phyloP scores from a whole-genome alignment of 768 basidiomycete species.

The Pleurotus cornucopiae region DNA sequence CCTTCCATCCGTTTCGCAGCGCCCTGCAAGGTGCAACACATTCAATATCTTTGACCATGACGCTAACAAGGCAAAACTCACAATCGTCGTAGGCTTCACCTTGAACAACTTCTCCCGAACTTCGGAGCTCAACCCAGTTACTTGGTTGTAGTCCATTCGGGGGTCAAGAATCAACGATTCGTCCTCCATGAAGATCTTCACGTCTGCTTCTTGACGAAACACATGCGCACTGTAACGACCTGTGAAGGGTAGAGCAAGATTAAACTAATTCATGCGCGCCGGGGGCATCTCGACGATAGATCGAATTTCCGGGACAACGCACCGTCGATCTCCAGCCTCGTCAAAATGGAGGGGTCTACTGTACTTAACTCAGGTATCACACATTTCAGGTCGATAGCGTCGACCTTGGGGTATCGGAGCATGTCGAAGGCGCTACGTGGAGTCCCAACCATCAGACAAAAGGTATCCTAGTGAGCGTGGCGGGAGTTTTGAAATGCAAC shows the following conservation, averaged over 20 bases:
- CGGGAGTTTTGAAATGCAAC: not conserved
- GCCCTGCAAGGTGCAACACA: constrained; percentile 44
- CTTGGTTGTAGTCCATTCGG: constrained; percentile 59
- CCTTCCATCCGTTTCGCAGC: constrained; percentile 92
- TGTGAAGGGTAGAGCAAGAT: constrained; percentile 19
- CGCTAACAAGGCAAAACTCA: constrained; percentile 32
- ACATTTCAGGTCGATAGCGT: constrained; percentile 32
- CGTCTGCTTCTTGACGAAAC: constrained; percentile 68
- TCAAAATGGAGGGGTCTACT: constrained; percentile 47
- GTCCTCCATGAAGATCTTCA: constrained; percentile 70
- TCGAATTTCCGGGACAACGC: constrained; percentile 5
- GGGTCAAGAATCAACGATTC: constrained; percentile 69
- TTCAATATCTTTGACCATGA: not conserved
- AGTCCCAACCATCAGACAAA: not conserved
- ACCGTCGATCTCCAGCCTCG: constrained; percentile 74
- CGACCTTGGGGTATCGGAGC: constrained; percentile 55
- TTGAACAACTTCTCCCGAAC: constrained; percentile 59
- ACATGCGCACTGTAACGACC: constrained; percentile 63
- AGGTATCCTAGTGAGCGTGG: not conserved
- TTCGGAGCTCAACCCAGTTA: constrained; percentile 74
- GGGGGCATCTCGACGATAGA: too few relatives aligned
- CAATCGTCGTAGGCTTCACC: constrained; percentile 65
- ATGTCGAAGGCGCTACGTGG: constrained; percentile 67
- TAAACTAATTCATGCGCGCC: not conserved
- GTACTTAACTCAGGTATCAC: constrained; percentile 46